Conservation (phyloP, 2,329 filamentous ascomycete species). For the Trichocomaceae sp. region DNA sequence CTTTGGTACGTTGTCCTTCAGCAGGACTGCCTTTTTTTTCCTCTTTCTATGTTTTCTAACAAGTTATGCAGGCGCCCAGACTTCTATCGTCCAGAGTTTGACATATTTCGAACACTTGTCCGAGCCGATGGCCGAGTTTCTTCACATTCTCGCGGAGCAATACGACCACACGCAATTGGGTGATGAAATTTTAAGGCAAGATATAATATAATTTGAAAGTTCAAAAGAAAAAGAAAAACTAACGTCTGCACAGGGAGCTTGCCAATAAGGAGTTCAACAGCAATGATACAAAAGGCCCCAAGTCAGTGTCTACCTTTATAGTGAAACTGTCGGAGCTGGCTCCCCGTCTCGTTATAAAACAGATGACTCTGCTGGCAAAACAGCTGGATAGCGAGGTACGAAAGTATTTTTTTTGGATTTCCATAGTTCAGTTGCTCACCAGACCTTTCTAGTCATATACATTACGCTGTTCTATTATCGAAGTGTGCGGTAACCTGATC, state of each 20-base stretch:
- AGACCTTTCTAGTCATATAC: slow-evolving; percentile 65
- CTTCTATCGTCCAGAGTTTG: slow-evolving; percentile 92
- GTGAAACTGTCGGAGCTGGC: slow-evolving; percentile 87
- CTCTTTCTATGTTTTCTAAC: slow-evolving; percentile 23
- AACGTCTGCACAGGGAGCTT: slow-evolving; percentile 56
- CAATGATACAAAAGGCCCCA: slow-evolving; percentile 90
- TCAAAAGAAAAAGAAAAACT: slow-evolving; percentile 16
- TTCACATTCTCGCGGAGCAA: slow-evolving; percentile 91
- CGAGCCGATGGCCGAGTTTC: slow-evolving; percentile 96
- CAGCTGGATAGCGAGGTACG: slow-evolving; percentile 84
- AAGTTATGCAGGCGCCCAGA: slow-evolving; percentile 69
- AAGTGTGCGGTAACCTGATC: slow-evolving; percentile 95
- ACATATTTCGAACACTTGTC: slow-evolving; percentile 99
- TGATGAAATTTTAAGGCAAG: slow-evolving; percentile 71
- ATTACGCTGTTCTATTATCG: slow-evolving; percentile 84
- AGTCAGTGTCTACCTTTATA: slow-evolving; percentile 91
- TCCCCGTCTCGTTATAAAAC: slow-evolving; percentile 88
- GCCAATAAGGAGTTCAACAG: slow-evolving; percentile 98
- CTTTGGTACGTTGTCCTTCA: slow-evolving; percentile 44
- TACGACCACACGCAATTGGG: slow-evolving; percentile 95
- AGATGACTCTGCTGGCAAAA: slow-evolving; percentile 92
- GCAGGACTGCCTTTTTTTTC: too few relatives aligned
- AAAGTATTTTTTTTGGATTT: not conserved
- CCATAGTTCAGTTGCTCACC: not conserved
- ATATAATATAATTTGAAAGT: not conserved